Percentiles rank a stretch among this genome's conserved stretches.
Evolutionary conservation across 164 flowering plant genomes (phyloP).

Genomic region (Vitis riparia): DNA sequence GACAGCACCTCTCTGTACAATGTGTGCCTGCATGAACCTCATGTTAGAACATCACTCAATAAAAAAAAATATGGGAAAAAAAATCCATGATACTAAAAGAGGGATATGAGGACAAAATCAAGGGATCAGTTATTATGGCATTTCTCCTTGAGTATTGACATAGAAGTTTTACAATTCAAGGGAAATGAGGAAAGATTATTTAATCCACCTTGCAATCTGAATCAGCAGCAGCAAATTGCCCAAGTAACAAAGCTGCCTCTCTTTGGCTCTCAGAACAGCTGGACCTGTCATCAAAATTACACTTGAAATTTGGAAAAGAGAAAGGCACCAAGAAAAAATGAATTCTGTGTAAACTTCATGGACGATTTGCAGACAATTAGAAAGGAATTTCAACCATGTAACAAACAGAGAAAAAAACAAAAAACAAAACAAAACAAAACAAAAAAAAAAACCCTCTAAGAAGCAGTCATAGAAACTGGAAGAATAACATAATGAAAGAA

Average conservation of each 20-base stretch:
- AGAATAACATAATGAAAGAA: neutral
- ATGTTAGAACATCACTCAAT: neutral
- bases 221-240: conserved; percentile 47
- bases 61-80: too few species aligned
- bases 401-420: too few species aligned
- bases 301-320: neutral
- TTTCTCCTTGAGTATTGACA: too few species aligned
- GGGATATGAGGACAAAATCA: neutral
- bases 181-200: neutral
- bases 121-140: neutral
- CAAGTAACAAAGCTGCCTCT: conserved; percentile 40
- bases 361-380: neutral
- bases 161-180: neutral
- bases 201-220: conserved; percentile 40
- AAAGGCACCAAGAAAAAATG: neutral
- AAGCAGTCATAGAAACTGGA: too few species aligned
- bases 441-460: neutral
- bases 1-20: conserved; percentile 95
- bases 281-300: conserved; percentile 23
- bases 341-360: neutral
- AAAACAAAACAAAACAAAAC: neutral
- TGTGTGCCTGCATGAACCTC: conserved; percentile 65
- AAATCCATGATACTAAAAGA: neutral
- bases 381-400: neutral
- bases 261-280: conserved; percentile 32